Evolutionary conservation across 2,329 filamentous ascomycete genomes (phyloP).

Genomic region (Scytalidium sp.): DNA sequence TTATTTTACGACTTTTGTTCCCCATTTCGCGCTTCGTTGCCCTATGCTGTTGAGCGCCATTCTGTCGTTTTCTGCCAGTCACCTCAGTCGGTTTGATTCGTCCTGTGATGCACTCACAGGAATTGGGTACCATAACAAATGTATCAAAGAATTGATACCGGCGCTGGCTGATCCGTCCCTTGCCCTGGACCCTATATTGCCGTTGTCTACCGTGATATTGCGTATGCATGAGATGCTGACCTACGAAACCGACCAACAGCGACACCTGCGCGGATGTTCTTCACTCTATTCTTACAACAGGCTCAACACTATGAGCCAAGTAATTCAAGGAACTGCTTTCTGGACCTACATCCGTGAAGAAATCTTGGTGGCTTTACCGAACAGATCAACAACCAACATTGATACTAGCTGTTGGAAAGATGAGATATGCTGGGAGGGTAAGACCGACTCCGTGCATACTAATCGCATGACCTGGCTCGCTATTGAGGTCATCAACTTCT

Average conservation of each 20-base stretch:
- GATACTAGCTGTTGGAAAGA: background rate
- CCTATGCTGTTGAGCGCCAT: constrained; percentile 8
- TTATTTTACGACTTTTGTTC: background rate
- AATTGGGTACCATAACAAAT: background rate
- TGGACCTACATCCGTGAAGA: background rate
- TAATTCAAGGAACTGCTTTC: background rate
- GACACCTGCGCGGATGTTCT: background rate
- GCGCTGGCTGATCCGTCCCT: background rate
- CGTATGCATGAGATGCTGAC: background rate
- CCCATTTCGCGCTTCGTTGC: constrained; percentile 13
- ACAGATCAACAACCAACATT: background rate
- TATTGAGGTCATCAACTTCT: background rate
- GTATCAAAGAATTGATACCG: background rate
- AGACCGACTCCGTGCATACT: background rate
- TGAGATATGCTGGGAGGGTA: background rate
- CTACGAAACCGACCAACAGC: background rate
- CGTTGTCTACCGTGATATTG: background rate
- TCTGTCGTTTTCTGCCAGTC: constrained; percentile 9
- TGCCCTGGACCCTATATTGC: background rate
- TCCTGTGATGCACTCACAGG: background rate
- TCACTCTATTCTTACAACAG: background rate
- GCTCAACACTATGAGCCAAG: too few relatives aligned
- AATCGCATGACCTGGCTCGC: background rate
- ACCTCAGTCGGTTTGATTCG: constrained; percentile 1
- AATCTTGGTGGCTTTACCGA: background rate